Evolutionary conservation across 345 rosid genomes (phyloP).

Genomic region (Syzygium aromaticum): DNA sequence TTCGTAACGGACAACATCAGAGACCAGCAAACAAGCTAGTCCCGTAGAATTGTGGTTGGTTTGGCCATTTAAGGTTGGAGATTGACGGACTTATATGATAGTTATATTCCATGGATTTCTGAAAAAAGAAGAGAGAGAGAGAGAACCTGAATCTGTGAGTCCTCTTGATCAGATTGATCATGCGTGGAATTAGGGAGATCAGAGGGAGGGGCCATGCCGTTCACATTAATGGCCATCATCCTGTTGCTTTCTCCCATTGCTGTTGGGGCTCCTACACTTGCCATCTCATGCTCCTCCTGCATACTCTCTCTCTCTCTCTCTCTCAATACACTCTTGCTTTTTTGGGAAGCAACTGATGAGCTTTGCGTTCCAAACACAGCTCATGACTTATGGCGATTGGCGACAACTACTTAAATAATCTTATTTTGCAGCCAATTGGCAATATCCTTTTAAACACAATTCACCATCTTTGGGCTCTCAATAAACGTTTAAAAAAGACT

Average conservation of each 20-base stretch:
- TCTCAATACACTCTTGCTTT: background rate
- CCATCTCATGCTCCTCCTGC: background rate
- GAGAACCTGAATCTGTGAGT: background rate
- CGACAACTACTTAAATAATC: background rate
- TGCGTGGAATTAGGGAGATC: background rate
- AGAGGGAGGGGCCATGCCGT: background rate
- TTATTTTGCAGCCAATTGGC: background rate
- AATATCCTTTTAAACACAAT: background rate
- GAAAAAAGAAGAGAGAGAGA: background rate
- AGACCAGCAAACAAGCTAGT: background rate
- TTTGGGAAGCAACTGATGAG: background rate
- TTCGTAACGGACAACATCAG: background rate
- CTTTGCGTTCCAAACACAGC: background rate
- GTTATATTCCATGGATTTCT: background rate
- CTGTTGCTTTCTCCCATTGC: slow-evolving; percentile 17
- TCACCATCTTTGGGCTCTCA: background rate
- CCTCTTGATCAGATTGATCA: background rate
- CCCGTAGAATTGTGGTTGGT: background rate
- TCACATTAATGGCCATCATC: slow-evolving; percentile 17
- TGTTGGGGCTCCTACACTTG: background rate
- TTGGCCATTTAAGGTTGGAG: background rate
- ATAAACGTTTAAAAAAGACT: background rate
- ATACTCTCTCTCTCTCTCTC: background rate
- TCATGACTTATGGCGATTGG: background rate
- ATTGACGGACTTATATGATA: background rate